Conservation (phyloP, 1,139 yeast species). For the Yamadazyma mexicana region DNA sequence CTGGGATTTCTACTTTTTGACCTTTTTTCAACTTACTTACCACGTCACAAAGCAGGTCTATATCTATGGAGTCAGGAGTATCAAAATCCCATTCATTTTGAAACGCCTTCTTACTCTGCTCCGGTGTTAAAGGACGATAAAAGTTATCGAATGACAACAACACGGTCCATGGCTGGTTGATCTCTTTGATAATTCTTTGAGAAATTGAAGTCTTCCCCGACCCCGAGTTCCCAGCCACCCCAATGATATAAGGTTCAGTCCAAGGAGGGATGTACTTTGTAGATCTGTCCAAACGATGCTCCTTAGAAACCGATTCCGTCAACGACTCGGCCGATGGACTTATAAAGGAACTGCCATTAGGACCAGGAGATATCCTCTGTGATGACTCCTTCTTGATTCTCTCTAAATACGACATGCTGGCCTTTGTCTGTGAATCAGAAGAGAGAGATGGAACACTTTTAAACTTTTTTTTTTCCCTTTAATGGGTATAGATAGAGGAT, state of each 20-base stretch:
- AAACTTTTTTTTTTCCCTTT: not conserved
- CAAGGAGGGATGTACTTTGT: constrained; percentile 79
- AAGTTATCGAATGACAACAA: constrained; percentile 87
- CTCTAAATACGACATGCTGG: constrained; percentile 1
- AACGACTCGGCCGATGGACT: constrained; percentile 1
- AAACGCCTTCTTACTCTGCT: constrained; percentile 65
- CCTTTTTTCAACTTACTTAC: constrained; percentile 63
- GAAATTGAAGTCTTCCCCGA: constrained; percentile 96
- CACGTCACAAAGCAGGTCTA: constrained; percentile 67
- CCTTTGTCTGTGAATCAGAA: no score
- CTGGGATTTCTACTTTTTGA: constrained; percentile 67
- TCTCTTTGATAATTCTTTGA: constrained; percentile 71
- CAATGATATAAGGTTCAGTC: constrained; percentile 93
- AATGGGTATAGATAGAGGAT: no score
- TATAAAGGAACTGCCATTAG: constrained; percentile 5
- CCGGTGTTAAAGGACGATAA: constrained; percentile 68
- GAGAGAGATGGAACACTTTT: no score
- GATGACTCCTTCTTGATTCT: constrained; percentile 4
- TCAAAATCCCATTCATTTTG: constrained; percentile 77
- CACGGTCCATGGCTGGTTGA: constrained; percentile 96
- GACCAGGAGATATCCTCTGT: constrained; percentile 12
- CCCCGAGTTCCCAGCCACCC: constrained; percentile 93
- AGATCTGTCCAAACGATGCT: constrained; percentile 5
- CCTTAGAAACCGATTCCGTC: not conserved
- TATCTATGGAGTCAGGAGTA: constrained; percentile 77